Evolutionary conservation across 345 rosid species (phyloP).

Genomic region (Cochlearia excelsa): DNA sequence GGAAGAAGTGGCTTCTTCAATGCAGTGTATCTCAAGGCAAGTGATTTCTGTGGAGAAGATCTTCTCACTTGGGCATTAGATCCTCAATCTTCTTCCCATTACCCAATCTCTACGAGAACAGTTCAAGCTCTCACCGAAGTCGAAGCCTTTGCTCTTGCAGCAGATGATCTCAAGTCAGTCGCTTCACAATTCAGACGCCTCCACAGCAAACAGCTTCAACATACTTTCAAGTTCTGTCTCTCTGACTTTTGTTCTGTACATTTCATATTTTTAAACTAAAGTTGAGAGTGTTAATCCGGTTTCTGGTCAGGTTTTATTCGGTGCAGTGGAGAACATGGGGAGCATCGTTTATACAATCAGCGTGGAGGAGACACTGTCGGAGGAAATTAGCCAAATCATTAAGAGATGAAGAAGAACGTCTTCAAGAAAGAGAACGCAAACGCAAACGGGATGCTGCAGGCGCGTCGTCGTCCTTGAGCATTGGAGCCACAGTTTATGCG

Average conservation of each 20-base stretch:
- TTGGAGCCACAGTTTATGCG: slow-evolving; percentile 47
- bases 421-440: slow-evolving; percentile 31
- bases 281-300: too few species aligned
- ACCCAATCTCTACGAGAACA: slow-evolving; percentile 41
- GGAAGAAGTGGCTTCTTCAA: slow-evolving; percentile 38
- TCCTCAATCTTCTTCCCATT: slow-evolving; percentile 43
- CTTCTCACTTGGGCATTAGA: slow-evolving; percentile 44
- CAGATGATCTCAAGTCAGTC: slow-evolving; percentile 37
- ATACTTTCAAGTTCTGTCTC: slow-evolving; percentile 26
- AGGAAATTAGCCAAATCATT: slow-evolving; percentile 32
- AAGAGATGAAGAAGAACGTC: slow-evolving; percentile 36
- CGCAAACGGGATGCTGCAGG: slow-evolving; percentile 5
- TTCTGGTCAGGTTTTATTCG: slow-evolving; percentile 36
- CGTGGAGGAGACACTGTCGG: slow-evolving; percentile 36
- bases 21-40: slow-evolving; percentile 35
- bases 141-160: slow-evolving; percentile 40
- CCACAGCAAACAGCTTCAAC: slow-evolving; percentile 38
- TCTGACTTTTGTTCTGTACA: background rate
- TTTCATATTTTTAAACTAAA: too few species aligned
- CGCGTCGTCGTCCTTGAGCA: slow-evolving; percentile 24
- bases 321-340: slow-evolving; percentile 41
- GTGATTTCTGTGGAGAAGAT: slow-evolving; percentile 25
- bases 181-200: slow-evolving; percentile 41
- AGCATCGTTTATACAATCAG: slow-evolving; percentile 36
- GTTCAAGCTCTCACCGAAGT: slow-evolving; percentile 39